Evolutionary conservation across 805 yeast species (phyloP).

Genomic region (Yamadazyma ubonensis): DNA sequence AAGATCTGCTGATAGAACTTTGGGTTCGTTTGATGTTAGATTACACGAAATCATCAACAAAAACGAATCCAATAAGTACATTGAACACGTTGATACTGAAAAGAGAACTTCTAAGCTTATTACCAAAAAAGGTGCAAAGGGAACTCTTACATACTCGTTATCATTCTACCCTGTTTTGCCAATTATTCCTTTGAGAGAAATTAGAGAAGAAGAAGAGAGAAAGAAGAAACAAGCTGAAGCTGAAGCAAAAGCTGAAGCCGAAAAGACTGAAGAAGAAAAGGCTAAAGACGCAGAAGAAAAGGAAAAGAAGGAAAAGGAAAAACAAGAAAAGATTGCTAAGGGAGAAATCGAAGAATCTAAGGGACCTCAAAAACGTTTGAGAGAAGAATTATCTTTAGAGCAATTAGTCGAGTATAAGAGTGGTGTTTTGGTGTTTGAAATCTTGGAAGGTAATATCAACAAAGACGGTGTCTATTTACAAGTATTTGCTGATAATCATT

Average conservation of each 20-base stretch:
- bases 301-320: constrained; percentile 19
- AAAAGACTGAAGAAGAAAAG: constrained; percentile 21
- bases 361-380: constrained; percentile 13
- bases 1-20: constrained; percentile 75
- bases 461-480: constrained; percentile 66
- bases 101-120: constrained; percentile 62
- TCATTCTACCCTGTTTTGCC: constrained; percentile 84
- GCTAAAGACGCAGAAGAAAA: constrained; percentile 34
- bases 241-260: constrained; percentile 33
- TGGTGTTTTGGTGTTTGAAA: constrained; percentile 74
- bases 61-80: constrained; percentile 60
- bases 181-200: constrained; percentile 74
- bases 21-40: constrained; percentile 78
- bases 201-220: constrained; percentile 52
- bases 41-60: constrained; percentile 65
- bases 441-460: constrained; percentile 57
- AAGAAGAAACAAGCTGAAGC: constrained; percentile 32
- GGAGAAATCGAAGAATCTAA: constrained; percentile 37
- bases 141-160: constrained; percentile 67
- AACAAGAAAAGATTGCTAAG: constrained; percentile 22
- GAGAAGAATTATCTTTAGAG: constrained; percentile 50
- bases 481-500: constrained; percentile 71
- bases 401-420: constrained; percentile 58
- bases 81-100: constrained; percentile 56
- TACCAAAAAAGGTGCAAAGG: constrained; percentile 79